Evolutionary conservation across 352 stramenopile species (phyloP).

Genomic region (Phytophthora idaei): DNA sequence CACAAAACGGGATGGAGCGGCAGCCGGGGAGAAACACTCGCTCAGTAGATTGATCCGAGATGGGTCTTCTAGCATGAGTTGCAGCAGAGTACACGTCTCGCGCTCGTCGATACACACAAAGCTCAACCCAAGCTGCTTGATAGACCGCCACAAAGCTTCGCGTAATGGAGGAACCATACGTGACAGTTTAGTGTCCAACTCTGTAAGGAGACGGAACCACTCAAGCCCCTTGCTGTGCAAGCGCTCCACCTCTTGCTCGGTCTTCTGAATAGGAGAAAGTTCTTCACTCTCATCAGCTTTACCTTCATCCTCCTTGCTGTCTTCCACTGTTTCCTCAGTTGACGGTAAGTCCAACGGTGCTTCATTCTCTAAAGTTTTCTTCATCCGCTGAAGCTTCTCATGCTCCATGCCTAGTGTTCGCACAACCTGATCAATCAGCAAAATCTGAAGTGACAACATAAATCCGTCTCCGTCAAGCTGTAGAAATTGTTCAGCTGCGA

Average conservation of each 20-base stretch:
- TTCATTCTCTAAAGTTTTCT: slow-evolving; percentile 35
- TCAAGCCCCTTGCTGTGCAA: slow-evolving; percentile 81
- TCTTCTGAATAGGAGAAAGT: slow-evolving; percentile 26
- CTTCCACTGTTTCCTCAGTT: slow-evolving; percentile 1
- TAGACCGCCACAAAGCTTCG: slow-evolving; percentile 81
- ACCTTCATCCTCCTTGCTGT: slow-evolving; percentile 14
- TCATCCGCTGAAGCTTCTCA: slow-evolving; percentile 46
- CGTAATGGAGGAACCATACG: slow-evolving; percentile 85
- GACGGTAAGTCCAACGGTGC: slow-evolving; percentile 1
- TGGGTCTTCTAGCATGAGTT: slow-evolving; percentile 87
- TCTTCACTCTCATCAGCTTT: slow-evolving; percentile 1
- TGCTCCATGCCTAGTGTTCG: slow-evolving; percentile 59
- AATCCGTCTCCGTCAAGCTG: slow-evolving; percentile 67
- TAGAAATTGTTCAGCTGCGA: slow-evolving; percentile 64
- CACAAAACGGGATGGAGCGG: slow-evolving; percentile 75
- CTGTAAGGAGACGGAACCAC: slow-evolving; percentile 82
- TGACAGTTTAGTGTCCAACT: slow-evolving; percentile 81
- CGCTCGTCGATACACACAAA: slow-evolving; percentile 87
- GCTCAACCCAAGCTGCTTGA: slow-evolving; percentile 77
- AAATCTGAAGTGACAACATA: slow-evolving; percentile 81
- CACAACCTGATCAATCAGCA: slow-evolving; percentile 85
- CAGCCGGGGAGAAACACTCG: slow-evolving; percentile 83
- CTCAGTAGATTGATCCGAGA: slow-evolving; percentile 80
- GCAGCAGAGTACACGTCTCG: slow-evolving; percentile 79
- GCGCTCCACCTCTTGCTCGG: slow-evolving; percentile 46